Evolutionary conservation across 805 yeast species (phyloP).

Genomic region (Osmozyma mogii): DNA sequence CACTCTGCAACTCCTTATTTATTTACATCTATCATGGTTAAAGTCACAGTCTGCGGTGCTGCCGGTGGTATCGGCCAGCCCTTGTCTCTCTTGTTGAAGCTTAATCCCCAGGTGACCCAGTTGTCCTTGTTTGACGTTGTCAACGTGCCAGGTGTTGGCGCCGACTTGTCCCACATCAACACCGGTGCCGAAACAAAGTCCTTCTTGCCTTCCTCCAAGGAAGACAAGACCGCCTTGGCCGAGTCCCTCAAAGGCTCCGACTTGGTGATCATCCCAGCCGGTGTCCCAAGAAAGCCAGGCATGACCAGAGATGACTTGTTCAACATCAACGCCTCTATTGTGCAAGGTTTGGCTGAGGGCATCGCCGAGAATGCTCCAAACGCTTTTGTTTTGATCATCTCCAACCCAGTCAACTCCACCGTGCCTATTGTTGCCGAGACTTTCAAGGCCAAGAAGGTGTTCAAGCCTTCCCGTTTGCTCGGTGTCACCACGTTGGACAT

Average conservation of each 20-base stretch:
- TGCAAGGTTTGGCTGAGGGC: slow-evolving; percentile 63
- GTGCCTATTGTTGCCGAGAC: slow-evolving; percentile 85
- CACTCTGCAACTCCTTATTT: too few relatives aligned
- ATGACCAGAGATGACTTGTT: slow-evolving; percentile 90
- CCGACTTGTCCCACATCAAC: slow-evolving; percentile 79
- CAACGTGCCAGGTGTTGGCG: slow-evolving; percentile 78
- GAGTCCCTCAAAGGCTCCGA: slow-evolving; percentile 38
- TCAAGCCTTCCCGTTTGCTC: slow-evolving; percentile 64
- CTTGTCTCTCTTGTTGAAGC: slow-evolving; percentile 69
- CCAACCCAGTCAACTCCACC: slow-evolving; percentile 91
- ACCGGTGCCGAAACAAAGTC: slow-evolving; percentile 55
- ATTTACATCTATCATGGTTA: too few relatives aligned
- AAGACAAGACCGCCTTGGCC: slow-evolving; percentile 39
- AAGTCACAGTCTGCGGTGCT: slow-evolving; percentile 85
- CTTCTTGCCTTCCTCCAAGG: slow-evolving; percentile 49
- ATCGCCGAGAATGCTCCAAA: slow-evolving; percentile 66
- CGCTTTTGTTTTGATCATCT: slow-evolving; percentile 74
- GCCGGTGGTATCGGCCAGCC: slow-evolving; percentile 97
- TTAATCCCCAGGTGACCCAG: slow-evolving; percentile 53
- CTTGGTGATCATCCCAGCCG: slow-evolving; percentile 66
- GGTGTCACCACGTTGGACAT: slow-evolving; percentile 89
- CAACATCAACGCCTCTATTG: slow-evolving; percentile 76
- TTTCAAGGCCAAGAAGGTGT: slow-evolving; percentile 57
- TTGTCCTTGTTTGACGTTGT: slow-evolving; percentile 81
- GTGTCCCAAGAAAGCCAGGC: slow-evolving; percentile 90